Evolutionary conservation across 192 early-diverging fungal genomes (phyloP).

Genomic region (Coemansia sp.): DNA sequence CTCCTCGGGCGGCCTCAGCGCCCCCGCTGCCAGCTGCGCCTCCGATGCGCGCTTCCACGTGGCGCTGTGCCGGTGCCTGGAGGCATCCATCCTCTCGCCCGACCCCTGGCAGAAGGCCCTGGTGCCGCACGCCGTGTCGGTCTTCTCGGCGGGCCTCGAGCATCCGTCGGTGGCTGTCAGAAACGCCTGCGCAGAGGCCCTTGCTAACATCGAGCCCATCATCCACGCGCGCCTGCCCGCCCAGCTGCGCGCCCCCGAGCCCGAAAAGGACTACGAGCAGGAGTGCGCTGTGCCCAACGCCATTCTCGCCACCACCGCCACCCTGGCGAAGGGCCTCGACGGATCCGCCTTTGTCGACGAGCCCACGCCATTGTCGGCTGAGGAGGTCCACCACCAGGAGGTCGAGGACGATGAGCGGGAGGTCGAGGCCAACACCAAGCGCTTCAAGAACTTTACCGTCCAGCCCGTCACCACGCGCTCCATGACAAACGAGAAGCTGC

Average conservation of each 20-base stretch:
- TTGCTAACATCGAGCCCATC: conserved; percentile 34
- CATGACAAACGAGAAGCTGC: background rate
- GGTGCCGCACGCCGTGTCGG: conserved; percentile 39
- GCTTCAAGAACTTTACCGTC: conserved; percentile 20
- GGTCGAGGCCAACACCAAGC: conserved; percentile 9
- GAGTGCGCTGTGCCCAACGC: conserved; percentile 14
- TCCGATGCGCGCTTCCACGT: conserved; percentile 20
- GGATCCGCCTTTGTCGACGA: conserved; percentile 7
- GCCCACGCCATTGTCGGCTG: background rate
- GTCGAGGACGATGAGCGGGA: conserved; percentile 2
- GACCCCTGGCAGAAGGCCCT: conserved; percentile 49
- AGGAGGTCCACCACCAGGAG: background rate
- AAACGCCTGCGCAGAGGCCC: conserved; percentile 13
- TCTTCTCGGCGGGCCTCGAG: conserved; percentile 30
- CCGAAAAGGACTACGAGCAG: conserved; percentile 17
- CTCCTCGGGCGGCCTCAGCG: conserved; percentile 17
- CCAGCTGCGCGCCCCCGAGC: conserved; percentile 43
- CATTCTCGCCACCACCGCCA: conserved; percentile 10
- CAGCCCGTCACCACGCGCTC: conserved; percentile 4
- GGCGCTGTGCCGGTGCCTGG: conserved; percentile 28
- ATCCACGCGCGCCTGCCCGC: conserved; percentile 46
- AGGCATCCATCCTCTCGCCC: conserved; percentile 47
- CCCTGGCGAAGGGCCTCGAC: conserved; percentile 17
- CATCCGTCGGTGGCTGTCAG: conserved; percentile 25
- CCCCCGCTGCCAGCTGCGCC: conserved; percentile 29